Evolutionary conservation across 257 asterid genomes (phyloP).

Genomic region (Forsythia suspensa): DNA sequence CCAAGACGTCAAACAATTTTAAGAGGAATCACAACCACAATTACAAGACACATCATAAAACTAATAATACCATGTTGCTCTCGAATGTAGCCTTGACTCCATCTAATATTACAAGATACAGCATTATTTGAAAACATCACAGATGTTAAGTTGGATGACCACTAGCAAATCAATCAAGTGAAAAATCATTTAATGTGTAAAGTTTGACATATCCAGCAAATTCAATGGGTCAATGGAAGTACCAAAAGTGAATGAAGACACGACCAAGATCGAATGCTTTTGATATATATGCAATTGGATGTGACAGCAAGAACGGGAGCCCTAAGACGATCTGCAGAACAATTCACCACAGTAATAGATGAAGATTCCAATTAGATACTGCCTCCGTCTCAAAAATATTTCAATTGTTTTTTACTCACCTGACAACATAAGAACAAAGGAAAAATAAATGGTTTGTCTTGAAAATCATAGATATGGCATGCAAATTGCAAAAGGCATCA

Average conservation of each 20-base stretch:
- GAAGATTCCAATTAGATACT: slow-evolving; percentile 28
- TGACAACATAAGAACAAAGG: slow-evolving; percentile 18
- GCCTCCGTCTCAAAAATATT: slow-evolving; percentile 18
- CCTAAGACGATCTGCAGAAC: slow-evolving; percentile 79
- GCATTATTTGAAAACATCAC: neutral
- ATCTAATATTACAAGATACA: neutral
- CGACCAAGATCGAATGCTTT: slow-evolving; percentile 94
- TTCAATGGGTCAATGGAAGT: slow-evolving; percentile 26
- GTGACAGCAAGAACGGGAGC: slow-evolving; percentile 67
- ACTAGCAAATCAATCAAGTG: neutral
- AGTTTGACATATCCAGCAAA: neutral
- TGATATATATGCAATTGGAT: slow-evolving; percentile 78
- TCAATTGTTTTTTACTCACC: slow-evolving; percentile 28
- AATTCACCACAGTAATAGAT: slow-evolving; percentile 34
- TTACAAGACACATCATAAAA: neutral
- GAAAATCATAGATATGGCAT: neutral
- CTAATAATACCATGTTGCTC: neutral
- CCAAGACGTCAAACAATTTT: neutral
- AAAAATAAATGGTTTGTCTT: slow-evolving; percentile 6
- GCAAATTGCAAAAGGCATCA: neutral
- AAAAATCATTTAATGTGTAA: slow-evolving; percentile 4
- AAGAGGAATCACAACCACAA: neutral
- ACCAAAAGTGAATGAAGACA: slow-evolving; percentile 93
- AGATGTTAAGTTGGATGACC: neutral
- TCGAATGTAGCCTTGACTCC: neutral